These are phyloP conservation scores for Fagopyrum homotropicum DNA, from an alignment of 148 eudicot genomes.

Conservation along the genomic window DNA sequence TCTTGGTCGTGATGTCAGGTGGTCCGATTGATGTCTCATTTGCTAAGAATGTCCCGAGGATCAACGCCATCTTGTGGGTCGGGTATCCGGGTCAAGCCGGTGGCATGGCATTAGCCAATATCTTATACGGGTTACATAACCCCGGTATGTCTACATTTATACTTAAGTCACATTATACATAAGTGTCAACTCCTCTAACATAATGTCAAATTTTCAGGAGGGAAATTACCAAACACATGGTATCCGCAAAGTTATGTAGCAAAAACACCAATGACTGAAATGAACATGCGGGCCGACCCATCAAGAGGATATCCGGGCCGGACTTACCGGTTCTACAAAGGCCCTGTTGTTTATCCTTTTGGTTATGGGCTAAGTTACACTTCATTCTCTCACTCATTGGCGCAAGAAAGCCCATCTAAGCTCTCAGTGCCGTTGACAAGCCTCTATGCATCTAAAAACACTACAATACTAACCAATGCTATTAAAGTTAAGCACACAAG, in stretches of 20 bases:
- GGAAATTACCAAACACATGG: conserved; percentile 40
- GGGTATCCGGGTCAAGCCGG: conserved; percentile 68
- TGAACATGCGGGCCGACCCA: conserved; percentile 37
- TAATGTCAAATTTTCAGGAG: conserved; percentile 20
- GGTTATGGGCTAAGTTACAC: conserved; percentile 73
- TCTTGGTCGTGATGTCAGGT: conserved; percentile 76
- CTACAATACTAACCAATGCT: conserved; percentile 28
- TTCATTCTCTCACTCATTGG: conserved; percentile 42
- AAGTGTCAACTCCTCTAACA: background rate
- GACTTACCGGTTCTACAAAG: conserved; percentile 52
- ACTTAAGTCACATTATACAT: background rate
- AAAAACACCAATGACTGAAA: conserved; percentile 29
- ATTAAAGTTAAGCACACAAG: conserved; percentile 47
- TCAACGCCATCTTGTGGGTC: conserved; percentile 54
- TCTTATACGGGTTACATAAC: conserved; percentile 38
- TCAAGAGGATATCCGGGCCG: conserved; percentile 52
- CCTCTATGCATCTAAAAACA: conserved; percentile 24
- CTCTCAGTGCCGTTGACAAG: conserved; percentile 29
- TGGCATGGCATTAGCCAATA: conserved; percentile 54
- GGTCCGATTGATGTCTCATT: conserved; percentile 75
- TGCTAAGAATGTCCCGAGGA: conserved; percentile 39
- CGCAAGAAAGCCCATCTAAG: conserved; percentile 33
- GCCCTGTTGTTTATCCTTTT: conserved; percentile 47
- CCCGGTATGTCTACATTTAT: conserved; percentile 27
- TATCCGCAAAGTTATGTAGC: conserved; percentile 14